Conservation (phyloP, 176 grass and related monocot genomes). For the Aegilops longissima region DNA sequence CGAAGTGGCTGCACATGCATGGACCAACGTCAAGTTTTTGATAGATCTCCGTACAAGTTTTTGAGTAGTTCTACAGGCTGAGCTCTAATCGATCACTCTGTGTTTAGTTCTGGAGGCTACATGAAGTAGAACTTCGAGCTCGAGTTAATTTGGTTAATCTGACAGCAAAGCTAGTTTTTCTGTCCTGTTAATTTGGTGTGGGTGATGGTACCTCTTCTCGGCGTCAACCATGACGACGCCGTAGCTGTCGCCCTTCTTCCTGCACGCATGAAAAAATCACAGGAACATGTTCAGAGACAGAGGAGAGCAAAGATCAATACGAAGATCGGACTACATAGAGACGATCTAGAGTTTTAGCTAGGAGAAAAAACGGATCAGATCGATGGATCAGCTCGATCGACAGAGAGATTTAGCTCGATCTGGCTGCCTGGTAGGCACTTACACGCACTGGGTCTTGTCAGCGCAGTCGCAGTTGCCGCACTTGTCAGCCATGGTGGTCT, state of each 20-base stretch:
- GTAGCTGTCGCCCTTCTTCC: slow-evolving; percentile 76
- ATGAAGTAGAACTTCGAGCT: background rate
- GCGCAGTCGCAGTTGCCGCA: slow-evolving; percentile 96
- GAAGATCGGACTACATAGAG: too few species aligned
- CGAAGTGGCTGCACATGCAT: slow-evolving; percentile 44
- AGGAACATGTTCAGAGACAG: background rate
- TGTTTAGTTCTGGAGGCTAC: background rate
- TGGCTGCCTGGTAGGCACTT: slow-evolving; percentile 16
- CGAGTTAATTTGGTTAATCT: background rate
- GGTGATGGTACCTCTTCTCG: slow-evolving; percentile 54
- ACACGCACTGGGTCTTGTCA: slow-evolving; percentile 76
- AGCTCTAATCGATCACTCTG: background rate
- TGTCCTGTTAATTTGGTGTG: too few species aligned
- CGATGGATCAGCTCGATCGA: background rate
- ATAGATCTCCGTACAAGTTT: too few species aligned
- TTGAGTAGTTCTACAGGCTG: background rate
- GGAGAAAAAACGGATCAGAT: background rate
- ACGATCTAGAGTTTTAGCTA: background rate
- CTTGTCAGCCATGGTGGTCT: slow-evolving; percentile 58
- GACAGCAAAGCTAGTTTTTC: background rate
- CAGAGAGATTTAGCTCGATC: background rate
- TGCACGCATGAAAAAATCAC: slow-evolving; percentile 22
- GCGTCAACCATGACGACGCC: slow-evolving; percentile 40
- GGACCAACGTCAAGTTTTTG: background rate
- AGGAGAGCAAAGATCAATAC: background rate